phyloP scores from a whole-genome alignment of 139 green algal genomes.

The Chlorella vulgaris region DNA sequence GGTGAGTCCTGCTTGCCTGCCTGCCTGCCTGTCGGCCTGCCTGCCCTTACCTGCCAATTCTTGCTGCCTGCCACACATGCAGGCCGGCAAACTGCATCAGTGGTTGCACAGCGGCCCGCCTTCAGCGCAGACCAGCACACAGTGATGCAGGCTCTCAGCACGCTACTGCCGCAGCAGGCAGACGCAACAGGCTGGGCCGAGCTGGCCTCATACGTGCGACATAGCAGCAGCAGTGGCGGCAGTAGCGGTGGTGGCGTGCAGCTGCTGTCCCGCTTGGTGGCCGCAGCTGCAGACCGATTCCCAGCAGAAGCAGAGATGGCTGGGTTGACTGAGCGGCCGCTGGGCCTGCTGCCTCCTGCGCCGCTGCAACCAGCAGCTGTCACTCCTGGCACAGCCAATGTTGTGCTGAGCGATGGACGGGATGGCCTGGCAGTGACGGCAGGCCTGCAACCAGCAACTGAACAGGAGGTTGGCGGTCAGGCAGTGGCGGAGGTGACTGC shows the following conservation, averaged over 20 bases:
- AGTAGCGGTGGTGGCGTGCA: constrained; percentile 15
- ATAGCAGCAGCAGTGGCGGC: neutral
- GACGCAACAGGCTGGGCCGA: constrained; percentile 11
- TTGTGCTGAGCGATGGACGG: no score
- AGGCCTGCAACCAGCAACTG: no score
- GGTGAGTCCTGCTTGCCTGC: neutral
- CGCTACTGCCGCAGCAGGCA: constrained; percentile 4
- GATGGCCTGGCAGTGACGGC: no score
- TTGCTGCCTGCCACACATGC: no score
- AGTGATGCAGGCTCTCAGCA: constrained; percentile 11
- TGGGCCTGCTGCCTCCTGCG: neutral
- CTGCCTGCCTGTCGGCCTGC: neutral
- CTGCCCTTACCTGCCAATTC: no score
- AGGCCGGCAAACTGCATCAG: neutral
- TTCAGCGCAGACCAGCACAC: neutral
- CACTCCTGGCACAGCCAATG: no score
- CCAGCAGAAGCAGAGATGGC: constrained; percentile 7
- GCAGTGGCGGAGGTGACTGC: no score
- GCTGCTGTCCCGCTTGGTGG: constrained; percentile 26
- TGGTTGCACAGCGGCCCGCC: neutral
- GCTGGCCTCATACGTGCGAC: constrained; percentile 12
- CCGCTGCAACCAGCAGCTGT: neutral
- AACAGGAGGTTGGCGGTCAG: no score
- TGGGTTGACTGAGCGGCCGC: constrained; percentile 19
- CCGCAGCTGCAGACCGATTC: neutral